These are phyloP conservation scores for Shiraia sp. DNA, from an alignment of 2,329 filamentous ascomycete species.

Conservation along the genomic window DNA sequence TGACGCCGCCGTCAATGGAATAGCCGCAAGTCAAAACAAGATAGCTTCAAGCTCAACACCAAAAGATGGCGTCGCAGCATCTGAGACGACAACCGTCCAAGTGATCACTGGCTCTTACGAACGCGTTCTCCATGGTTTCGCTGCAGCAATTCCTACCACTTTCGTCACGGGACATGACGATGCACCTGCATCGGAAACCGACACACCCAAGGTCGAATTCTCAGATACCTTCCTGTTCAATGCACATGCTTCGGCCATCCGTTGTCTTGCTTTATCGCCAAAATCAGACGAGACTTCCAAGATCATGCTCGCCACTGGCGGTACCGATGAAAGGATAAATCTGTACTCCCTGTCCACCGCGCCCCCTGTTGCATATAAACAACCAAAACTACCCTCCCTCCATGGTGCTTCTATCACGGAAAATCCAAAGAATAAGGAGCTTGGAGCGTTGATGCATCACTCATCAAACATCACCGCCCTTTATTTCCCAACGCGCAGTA, in stretches of 20 bases:
- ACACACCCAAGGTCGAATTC: conserved; percentile 61
- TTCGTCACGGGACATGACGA: conserved; percentile 34
- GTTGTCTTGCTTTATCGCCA: conserved; percentile 79
- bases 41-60: conserved; percentile 8
- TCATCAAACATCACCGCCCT: conserved; percentile 78
- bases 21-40: conserved; percentile 22
- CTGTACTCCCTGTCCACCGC: conserved; percentile 79
- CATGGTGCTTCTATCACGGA: conserved; percentile 75
- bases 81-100: conserved; percentile 63
- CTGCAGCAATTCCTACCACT: conserved; percentile 65
- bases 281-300: conserved; percentile 75
- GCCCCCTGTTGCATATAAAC: conserved; percentile 59
- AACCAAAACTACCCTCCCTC: conserved; percentile 67
- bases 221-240: conserved; percentile 95
- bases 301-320: conserved; percentile 85
- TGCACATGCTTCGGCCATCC: conserved; percentile 86
- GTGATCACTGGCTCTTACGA: conserved; percentile 95
- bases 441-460: conserved; percentile 87
- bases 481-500: conserved; percentile 80
- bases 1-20: conserved; percentile 19
- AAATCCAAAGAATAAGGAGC: conserved; percentile 83
- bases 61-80: conserved; percentile 6
- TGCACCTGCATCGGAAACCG: conserved; percentile 19
- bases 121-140: conserved; percentile 85
- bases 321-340: conserved; percentile 93